These are phyloP conservation scores for Entomortierella lignicola DNA, from an alignment of 192 early-diverging fungal genomes.

Conservation along the genomic window DNA sequence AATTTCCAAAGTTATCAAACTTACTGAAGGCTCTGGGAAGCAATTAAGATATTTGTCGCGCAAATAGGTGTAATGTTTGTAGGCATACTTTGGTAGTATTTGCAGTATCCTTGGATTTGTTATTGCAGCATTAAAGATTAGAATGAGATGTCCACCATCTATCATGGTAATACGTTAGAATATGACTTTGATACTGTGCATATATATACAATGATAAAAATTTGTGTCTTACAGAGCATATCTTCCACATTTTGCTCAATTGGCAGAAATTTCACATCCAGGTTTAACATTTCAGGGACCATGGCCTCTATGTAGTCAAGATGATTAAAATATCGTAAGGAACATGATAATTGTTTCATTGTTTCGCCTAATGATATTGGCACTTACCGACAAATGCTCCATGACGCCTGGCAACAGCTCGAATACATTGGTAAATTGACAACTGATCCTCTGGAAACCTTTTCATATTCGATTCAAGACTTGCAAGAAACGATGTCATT, in stretches of 20 bases:
- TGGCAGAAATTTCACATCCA: constrained; percentile 76
- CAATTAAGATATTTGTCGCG: constrained; percentile 76
- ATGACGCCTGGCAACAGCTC: constrained; percentile 73
- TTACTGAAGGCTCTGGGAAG: constrained; percentile 70
- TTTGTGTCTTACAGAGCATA: constrained; percentile 59
- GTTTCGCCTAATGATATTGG: too few species aligned
- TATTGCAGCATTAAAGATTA: constrained; percentile 81
- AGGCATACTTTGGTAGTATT: constrained; percentile 79
- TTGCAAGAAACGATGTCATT: constrained; percentile 63
- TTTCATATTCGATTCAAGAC: constrained; percentile 71
- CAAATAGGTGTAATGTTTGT: constrained; percentile 80
- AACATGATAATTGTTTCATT: neutral
- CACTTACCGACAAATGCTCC: constrained; percentile 60
- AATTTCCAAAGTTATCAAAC: neutral
- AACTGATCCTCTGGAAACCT: constrained; percentile 76
- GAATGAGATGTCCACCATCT: constrained; percentile 81
- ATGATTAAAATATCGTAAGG: neutral
- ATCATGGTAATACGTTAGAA: neutral
- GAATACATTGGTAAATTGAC: constrained; percentile 75
- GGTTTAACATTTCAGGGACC: constrained; percentile 68
- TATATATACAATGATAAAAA: constrained; percentile 12
- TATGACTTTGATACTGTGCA: neutral
- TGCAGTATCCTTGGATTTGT: constrained; percentile 60
- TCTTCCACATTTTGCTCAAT: constrained; percentile 79
- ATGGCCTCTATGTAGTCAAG: constrained; percentile 38